These are phyloP conservation scores for Guadua angustifolia DNA, from an alignment of 176 grass and related monocot species.

Conservation along the genomic window DNA sequence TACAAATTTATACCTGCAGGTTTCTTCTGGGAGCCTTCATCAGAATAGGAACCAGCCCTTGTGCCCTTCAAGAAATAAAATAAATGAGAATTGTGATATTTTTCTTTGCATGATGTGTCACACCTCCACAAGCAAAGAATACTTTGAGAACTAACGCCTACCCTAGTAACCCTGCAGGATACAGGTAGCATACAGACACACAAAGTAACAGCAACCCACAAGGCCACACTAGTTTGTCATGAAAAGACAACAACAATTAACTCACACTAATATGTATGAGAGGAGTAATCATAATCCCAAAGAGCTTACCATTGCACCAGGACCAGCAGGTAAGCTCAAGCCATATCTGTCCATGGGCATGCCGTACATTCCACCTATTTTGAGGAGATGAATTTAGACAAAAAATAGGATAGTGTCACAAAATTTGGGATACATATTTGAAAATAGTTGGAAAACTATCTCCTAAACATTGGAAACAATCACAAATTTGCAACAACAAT, in stretches of 20 bases:
- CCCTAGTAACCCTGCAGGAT: background rate
- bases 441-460: background rate
- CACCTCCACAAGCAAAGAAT: constrained; percentile 22
- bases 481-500: background rate
- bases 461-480: background rate
- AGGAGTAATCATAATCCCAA: background rate
- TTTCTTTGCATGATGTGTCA: background rate
- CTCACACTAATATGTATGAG: background rate
- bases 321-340: constrained; percentile 54
- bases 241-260: background rate
- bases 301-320: constrained; percentile 65
- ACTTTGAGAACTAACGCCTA: background rate
- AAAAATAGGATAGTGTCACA: background rate
- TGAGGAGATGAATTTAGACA: constrained; percentile 28
- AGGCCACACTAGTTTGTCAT: background rate
- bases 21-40: constrained; percentile 83
- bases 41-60: constrained; percentile 76
- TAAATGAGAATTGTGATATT: background rate
- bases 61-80: constrained; percentile 50
- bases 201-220: background rate
- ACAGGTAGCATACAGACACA: background rate
- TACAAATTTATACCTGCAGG: constrained; percentile 53
- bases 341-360: constrained; percentile 77
- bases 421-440: background rate
- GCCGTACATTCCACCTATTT: constrained; percentile 81